Evolutionary conservation across 2,329 filamentous ascomycete species (phyloP).

Genomic region (Monilinia vaccinii-corymbosi): DNA sequence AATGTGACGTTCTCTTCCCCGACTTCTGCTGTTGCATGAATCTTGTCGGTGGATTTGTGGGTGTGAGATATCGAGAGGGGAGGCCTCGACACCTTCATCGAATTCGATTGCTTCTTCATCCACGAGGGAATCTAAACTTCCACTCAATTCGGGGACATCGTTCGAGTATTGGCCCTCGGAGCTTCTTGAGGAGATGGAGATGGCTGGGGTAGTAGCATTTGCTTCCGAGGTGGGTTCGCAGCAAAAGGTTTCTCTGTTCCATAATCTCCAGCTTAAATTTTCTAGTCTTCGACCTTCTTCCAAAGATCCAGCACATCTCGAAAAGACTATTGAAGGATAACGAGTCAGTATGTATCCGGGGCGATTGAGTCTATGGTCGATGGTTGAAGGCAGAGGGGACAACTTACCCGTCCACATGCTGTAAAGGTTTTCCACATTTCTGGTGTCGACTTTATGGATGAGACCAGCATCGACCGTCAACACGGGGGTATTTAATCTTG

Average conservation of each 20-base stretch:
- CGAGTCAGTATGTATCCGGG: not conserved
- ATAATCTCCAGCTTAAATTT: slow-evolving; percentile 92
- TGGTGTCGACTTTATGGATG: slow-evolving; percentile 90
- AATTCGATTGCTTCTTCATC: slow-evolving; percentile 60
- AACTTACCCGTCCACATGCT: slow-evolving; percentile 91
- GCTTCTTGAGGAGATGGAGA: slow-evolving; percentile 28
- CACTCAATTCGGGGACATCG: slow-evolving; percentile 63
- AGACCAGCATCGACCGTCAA: slow-evolving; percentile 85
- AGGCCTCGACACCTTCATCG: slow-evolving; percentile 36
- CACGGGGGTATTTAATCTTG: slow-evolving; percentile 73
- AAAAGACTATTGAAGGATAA: slow-evolving; percentile 63
- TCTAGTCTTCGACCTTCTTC: slow-evolving; percentile 88
- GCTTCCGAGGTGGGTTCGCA: slow-evolving; percentile 55
- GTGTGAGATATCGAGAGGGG: slow-evolving; percentile 45
- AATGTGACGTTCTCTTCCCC: slow-evolving; percentile 75
- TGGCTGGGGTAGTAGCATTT: slow-evolving; percentile 35
- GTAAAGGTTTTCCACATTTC: slow-evolving; percentile 85
- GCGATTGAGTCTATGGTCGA: slow-evolving; percentile 4
- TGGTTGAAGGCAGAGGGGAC: not conserved
- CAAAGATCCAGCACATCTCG: slow-evolving; percentile 86
- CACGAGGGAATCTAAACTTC: slow-evolving; percentile 65
- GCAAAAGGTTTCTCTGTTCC: slow-evolving; percentile 90
- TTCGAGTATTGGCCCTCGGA: slow-evolving; percentile 35
- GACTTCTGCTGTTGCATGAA: slow-evolving; percentile 61
- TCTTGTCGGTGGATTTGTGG: slow-evolving; percentile 64